Evolutionary conservation across 2,329 filamentous ascomycete species (phyloP).

Genomic region (Neospermospora avenae): DNA sequence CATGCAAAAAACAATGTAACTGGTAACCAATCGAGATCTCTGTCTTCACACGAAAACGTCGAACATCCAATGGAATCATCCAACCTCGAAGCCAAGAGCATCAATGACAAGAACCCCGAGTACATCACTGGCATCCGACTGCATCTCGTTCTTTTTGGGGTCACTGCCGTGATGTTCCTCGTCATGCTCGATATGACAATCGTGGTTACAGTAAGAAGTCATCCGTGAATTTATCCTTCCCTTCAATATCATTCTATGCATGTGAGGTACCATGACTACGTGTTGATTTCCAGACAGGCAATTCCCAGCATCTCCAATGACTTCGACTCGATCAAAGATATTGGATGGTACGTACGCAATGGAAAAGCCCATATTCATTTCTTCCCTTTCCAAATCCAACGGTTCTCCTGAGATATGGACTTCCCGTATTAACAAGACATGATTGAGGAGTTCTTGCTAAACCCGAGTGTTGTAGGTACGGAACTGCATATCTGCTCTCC

Average conservation of each 20-base stretch:
- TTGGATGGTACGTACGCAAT: too few species aligned
- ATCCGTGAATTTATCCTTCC: too few species aligned
- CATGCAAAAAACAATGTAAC: neutral
- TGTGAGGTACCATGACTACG: neutral
- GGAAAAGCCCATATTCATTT: too few species aligned
- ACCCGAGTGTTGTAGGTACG: too few species aligned
- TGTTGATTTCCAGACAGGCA: slow-evolving; percentile 21
- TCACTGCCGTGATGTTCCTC: slow-evolving; percentile 25
- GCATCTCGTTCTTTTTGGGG: slow-evolving; percentile 16
- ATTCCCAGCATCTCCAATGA: slow-evolving; percentile 39
- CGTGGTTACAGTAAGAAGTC: slow-evolving; percentile 21
- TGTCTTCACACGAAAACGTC: neutral
- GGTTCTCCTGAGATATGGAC: too few species aligned
- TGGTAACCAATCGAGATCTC: neutral
- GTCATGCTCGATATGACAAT: slow-evolving; percentile 42
- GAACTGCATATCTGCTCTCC: slow-evolving; percentile 36
- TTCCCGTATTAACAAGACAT: too few species aligned
- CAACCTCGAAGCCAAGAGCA: too few species aligned
- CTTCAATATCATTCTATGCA: slow-evolving; percentile 34
- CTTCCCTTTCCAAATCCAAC: too few species aligned
- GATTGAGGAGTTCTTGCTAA: too few species aligned
- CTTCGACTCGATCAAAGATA: slow-evolving; percentile 37
- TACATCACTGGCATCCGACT: slow-evolving; percentile 20
- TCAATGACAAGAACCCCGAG: neutral
- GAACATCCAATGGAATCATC: neutral